Evolutionary conservation across 2,329 filamentous ascomycete genomes (phyloP).

Genomic region (Aspergillus vadensis): DNA sequence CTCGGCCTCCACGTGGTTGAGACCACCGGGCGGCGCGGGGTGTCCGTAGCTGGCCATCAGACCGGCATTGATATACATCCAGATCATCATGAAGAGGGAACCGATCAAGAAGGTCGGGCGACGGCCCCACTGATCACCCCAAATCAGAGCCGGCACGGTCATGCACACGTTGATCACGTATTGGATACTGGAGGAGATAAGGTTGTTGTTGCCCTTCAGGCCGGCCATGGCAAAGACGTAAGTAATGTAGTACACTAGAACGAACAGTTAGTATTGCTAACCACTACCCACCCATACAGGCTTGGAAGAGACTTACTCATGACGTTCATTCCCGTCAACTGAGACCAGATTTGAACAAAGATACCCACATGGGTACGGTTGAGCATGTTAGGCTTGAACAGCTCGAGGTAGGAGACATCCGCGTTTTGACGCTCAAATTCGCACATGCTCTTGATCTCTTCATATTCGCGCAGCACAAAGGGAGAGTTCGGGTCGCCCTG

Average conservation of each 20-base stretch:
- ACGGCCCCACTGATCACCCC: constrained; percentile 74
- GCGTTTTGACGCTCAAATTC: constrained; percentile 72
- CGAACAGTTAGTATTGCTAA: background rate
- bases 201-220: constrained; percentile 58
- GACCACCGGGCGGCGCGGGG: constrained; percentile 44
- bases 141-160: constrained; percentile 76
- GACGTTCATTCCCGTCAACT: constrained; percentile 60
- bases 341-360: constrained; percentile 75
- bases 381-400: constrained; percentile 72
- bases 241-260: constrained; percentile 63
- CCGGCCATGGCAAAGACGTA: constrained; percentile 71
- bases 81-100: constrained; percentile 61
- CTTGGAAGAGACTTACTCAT: background rate
- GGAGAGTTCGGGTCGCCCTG: constrained; percentile 65
- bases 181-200: constrained; percentile 70
- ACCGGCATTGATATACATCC: constrained; percentile 47
- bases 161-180: constrained; percentile 79
- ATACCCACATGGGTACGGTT: constrained; percentile 72
- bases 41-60: constrained; percentile 43
- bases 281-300: background rate
- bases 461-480: constrained; percentile 67
- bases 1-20: constrained; percentile 36
- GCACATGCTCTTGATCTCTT: constrained; percentile 72
- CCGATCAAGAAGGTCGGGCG: constrained; percentile 67
- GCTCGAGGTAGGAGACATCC: constrained; percentile 69